Evolutionary conservation across 163 green algal genomes (phyloP), one percentile per base, ranked within the genome.

Genomic region (Smithsoniella earleae): DNA sequence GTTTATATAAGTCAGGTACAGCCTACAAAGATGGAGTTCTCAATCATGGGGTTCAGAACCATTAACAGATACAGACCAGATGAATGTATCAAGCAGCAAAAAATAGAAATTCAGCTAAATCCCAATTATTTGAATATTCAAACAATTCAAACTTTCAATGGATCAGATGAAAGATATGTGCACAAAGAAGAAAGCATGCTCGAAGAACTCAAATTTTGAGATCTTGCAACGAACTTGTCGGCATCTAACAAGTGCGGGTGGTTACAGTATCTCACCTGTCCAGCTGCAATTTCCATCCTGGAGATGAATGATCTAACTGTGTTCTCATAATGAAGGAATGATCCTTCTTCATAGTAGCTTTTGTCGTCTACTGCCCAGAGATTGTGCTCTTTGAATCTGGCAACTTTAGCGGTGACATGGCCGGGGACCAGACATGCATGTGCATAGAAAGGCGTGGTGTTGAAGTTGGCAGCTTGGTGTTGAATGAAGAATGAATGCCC

Each of bases 391-490:
- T 65, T 65, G 52, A 65, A 65, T 10, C 52, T n/a, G 8, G 22
- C 52, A 30, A 65, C 52, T 22, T 65, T 65, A 16, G 10, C 52
- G 8, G 52, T n/a, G n/a, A 65, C 52, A 30, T 65, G 52, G 52
- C 52, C 52, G 1, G 52, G 52, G n/a, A 65, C 52, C 8, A 65
- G 52, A 22, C 52, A 65, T 10, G 52, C 52, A 30, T 65, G 52
- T 30, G 52, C 49, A 30, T 64, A 64, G 49, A 64, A 64, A 22
- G 49, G 49, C 49, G 49, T 64, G 49, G 18, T 64, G 49, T 64
- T 64, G 49, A 27, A 64, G 6, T 30, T 20, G 6, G 6, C 18
- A 27, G 49, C 49, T 30, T 64, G 49, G 13, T 64, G 49, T 30
- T 64, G 49, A 16, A 64, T 30, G 13, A 64, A 64, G 49, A 64